A percentile compares a stretch with the other conserved stretches of the same genome.
Evolutionary conservation across 2,329 filamentous ascomycete genomes (phyloP).

Genomic region (Ceratocystis albifundus): DNA sequence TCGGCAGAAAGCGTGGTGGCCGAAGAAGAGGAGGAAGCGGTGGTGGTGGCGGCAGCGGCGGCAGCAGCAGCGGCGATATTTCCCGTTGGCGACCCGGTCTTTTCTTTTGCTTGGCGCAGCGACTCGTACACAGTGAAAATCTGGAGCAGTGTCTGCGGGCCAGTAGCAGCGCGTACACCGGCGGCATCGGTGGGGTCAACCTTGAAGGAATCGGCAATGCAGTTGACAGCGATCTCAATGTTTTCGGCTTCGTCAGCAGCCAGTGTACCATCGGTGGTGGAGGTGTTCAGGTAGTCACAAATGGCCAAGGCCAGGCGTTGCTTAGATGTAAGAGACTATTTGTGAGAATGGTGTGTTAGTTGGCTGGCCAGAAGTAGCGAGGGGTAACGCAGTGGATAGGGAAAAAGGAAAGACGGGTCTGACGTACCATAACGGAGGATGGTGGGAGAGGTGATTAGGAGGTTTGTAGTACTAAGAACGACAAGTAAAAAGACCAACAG

Average conservation of each 20-base stretch:
- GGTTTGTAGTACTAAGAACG: background rate
- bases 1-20: slow-evolving; percentile 37
- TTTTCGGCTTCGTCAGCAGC: slow-evolving; percentile 80
- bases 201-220: slow-evolving; percentile 91
- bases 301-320: slow-evolving; percentile 94
- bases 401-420: background rate
- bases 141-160: slow-evolving; percentile 73
- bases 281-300: slow-evolving; percentile 83
- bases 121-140: slow-evolving; percentile 97
- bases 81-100: slow-evolving; percentile 28
- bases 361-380: slow-evolving; percentile 8
- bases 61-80: slow-evolving; percentile 34
- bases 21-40: slow-evolving; percentile 29
- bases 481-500: background rate
- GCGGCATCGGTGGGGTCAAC: slow-evolving; percentile 70
- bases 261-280: slow-evolving; percentile 77
- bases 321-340: slow-evolving; percentile 39
- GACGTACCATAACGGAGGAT: background rate
- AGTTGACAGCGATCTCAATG: slow-evolving; percentile 87
- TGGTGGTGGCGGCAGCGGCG: slow-evolving; percentile 33
- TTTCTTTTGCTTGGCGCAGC: slow-evolving; percentile 50
- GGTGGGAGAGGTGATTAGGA: background rate
- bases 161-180: slow-evolving; percentile 64
- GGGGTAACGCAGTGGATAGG: background rate
- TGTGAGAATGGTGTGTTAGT: background rate